Conservation (phyloP, 352 stramenopile genomes). For the Phytopythium boreale region DNA sequence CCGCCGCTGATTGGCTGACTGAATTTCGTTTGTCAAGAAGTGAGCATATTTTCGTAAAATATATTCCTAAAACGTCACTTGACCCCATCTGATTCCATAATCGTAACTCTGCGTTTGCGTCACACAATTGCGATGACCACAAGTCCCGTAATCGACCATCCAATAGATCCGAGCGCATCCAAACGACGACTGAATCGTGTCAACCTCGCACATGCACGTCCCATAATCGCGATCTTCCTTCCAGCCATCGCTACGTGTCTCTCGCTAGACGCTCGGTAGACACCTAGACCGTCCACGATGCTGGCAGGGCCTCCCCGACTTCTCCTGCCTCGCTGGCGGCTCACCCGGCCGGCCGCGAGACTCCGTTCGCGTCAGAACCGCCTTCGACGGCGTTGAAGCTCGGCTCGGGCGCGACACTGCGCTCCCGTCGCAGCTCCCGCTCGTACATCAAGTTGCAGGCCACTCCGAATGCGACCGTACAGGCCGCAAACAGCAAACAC, state of each 20-base stretch:
- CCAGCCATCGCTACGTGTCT: too few relatives aligned
- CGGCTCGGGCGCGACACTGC: neutral
- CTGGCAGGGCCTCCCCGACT: too few relatives aligned
- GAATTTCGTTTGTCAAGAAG: neutral
- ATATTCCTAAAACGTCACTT: neutral
- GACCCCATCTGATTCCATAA: neutral
- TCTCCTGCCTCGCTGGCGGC: too few relatives aligned
- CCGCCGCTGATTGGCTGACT: constrained; percentile 10
- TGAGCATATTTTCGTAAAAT: neutral
- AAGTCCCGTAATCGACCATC: too few relatives aligned
- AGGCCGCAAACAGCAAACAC: neutral
- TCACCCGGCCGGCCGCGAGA: neutral
- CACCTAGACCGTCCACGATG: too few relatives aligned
- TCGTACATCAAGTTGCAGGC: neutral
- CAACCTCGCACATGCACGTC: too few relatives aligned
- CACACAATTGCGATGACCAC: too few relatives aligned
- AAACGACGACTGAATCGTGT: too few relatives aligned
- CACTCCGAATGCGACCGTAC: neutral
- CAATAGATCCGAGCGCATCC: too few relatives aligned
- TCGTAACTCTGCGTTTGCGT: neutral
- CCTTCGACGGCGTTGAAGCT: neutral
- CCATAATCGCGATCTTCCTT: too few relatives aligned
- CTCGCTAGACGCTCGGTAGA: too few relatives aligned
- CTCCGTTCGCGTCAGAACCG: neutral
- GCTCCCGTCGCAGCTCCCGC: neutral